Base-by-base conservation (phyloP, 169 alveolate genomes). In the Eimeria brunetti region DNA sequence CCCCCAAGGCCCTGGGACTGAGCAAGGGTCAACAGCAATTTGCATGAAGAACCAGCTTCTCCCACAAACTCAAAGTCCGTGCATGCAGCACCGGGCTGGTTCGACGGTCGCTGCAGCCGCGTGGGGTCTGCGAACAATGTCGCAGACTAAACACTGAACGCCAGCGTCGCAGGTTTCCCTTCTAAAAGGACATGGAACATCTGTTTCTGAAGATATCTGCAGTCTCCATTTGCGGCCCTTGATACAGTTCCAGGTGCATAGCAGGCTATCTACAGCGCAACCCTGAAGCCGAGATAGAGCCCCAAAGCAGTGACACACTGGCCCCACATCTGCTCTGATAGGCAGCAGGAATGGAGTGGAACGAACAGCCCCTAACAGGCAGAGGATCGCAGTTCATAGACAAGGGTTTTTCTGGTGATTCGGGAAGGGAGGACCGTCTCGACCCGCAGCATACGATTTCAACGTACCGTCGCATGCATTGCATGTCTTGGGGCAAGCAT, bases 401-500 rank as follows among this genome's bases (percentile, higher is more conserved):
- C 38, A 67, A 67, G 46, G 11, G 9, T 1, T 67, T 16, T 27
- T 67, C 22, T n/a, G 46, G 18, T n/a, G 11, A 8, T 16, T 30
- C 44, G 22, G 76, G 76, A 16, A 2, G 44, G n/a, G 18, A 9
- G 80, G 24, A 5, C n/a, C 24, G 27, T 12, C 33, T 69, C 1
- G 30, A 24, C 51, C 49, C 80, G 5, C 86, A 22, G 36, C 49
- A 3, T 76, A 41, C 22, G 22, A 12, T 27, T 58, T 22, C 86
- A n/a, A 7, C 94, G 16, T 94, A 94, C 96, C 96, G 81, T 80
- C 78, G 75, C 98, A 97, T 33, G 95, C 95, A 27, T 88, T 94
- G 62, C 98, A 97, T 11, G 98, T 96, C 56, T 73, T 67, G n/a
- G 98, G 97, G 49, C 98, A 97, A 4, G 98, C 97, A 62, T 97